Evolutionary conservation across 768 basidiomycete species (phyloP), one percentile per base, ranked within the genome.

Genomic region (Termitomyces sp.): DNA sequence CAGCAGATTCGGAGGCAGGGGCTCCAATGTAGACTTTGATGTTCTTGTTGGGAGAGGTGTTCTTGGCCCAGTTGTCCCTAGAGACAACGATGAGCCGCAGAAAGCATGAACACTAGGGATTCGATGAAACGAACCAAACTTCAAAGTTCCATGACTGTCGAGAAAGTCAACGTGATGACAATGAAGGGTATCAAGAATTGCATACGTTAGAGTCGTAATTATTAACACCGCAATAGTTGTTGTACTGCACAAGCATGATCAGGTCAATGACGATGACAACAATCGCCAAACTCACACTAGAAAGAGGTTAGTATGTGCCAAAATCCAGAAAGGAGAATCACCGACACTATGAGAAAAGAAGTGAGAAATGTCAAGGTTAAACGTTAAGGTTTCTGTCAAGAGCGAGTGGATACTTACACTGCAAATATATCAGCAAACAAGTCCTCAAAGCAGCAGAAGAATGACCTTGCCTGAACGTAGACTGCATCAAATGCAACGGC

Each of bases 11-110:
- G 1, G 84, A 78, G 1, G 82, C 86, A 3, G 86, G 85, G 28
- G 82, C 84, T 38, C 85, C 86, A 55, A 88, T 81, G 69, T 81
- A 87, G 23, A 88, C 73, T 68, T 85, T 86, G 48, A 86, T 79
- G 62, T 83, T 78, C 57, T 72, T 75, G 72, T 85, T 87, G 0
- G 80, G 78, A 51, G 83, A 84, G 1, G 73, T 72, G 7, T 73
- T 80, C 58, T 80, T 79, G 16, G 86, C 86, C 85, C 85, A 87
- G 66, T 77, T 75, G 63, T 87, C 85, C 86, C 85, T 85, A 48
- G 9, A 59, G 32, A 56, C 23, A 32, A 38, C 20, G 14, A 49
- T 38, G 36, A 57, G n/a, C 9, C 9, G 0, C 49, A 16, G 30
- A 50, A 46, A n/a, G 40, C 28, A 40, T 6, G n/a, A 5, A 2